Conservation (phyloP, 2,329 filamentous ascomycete species). For the Aphanocladium album region DNA sequence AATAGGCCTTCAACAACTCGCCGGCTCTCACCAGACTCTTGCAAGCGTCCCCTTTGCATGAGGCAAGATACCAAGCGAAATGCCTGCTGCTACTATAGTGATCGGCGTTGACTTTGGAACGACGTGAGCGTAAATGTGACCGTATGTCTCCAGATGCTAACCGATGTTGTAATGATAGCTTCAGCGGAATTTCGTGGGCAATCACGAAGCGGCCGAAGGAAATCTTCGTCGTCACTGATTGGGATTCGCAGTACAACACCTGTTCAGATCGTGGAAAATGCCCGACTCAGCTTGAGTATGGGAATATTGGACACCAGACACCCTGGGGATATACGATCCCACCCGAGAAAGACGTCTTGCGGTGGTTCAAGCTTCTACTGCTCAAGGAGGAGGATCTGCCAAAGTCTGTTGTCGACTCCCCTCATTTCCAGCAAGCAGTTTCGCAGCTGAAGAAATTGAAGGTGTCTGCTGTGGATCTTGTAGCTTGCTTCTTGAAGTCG, state of each 20-base stretch:
- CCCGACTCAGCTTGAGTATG: slow-evolving; percentile 24
- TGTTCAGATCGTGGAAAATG: slow-evolving; percentile 29
- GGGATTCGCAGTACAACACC: slow-evolving; percentile 19
- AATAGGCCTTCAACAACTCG: too few relatives aligned
- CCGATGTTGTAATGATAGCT: slow-evolving; percentile 18
- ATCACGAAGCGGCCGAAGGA: slow-evolving; percentile 22
- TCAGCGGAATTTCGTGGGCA: slow-evolving; percentile 38
- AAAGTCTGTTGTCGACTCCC: slow-evolving; percentile 17
- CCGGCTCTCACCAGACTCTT: too few relatives aligned
- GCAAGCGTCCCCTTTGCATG: too few relatives aligned
- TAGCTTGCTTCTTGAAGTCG: slow-evolving; percentile 27
- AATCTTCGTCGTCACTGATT: slow-evolving; percentile 28
- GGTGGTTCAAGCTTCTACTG: slow-evolving; percentile 40
- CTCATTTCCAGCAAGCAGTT: slow-evolving; percentile 15
- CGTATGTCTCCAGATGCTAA: too few relatives aligned
- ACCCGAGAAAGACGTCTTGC: slow-evolving; percentile 17
- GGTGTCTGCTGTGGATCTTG: slow-evolving; percentile 23
- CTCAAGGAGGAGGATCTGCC: slow-evolving; percentile 28
- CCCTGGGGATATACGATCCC: slow-evolving; percentile 32
- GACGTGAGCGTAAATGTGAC: slow-evolving; percentile 31
- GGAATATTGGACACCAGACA: rapidly evolving
- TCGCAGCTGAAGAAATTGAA: slow-evolving; percentile 3
- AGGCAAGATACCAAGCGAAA: neutral
- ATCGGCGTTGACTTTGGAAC: slow-evolving; percentile 46
- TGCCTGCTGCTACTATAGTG: slow-evolving; percentile 24